Base-by-base conservation (phyloP, 2,329 filamentous ascomycete species). In the Colletotrichum tamarilloi region DNA sequence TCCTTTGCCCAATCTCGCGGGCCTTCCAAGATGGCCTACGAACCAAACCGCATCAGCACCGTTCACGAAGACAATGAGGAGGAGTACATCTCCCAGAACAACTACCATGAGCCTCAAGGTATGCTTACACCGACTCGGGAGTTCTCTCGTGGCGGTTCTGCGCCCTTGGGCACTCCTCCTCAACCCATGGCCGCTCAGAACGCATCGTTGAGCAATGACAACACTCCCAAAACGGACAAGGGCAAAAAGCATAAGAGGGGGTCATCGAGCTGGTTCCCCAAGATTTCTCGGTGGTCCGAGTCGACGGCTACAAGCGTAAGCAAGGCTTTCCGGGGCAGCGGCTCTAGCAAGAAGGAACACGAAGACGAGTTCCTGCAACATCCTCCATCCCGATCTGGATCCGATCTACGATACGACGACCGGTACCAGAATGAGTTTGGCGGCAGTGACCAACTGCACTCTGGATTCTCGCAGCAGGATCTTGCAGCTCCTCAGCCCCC, bases 281-380 rank as follows among this genome's bases (percentile, higher is more conserved):
- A 97, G 85, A 95, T 98, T 75, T 98, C 97, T 6, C 91, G 97
- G 56, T 99, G 97, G 97, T 98, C 96, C 0, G 97, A 97, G 84
- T 98, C 96, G 2, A 99, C 97, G 0, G 90, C 95, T 4, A 98
- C 95, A 0, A 97, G 95, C 74, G 91, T 95, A 56, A 92, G 94
- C 57, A 93, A 93, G 77, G 93, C 92, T 53, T 93, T 95, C 81
- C 91, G 93, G 53, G 91, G 90, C 78, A 94, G 91, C 77, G 87
- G 86, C 57, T 87, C 87, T 60, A 85, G 83, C 26, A 87, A 86
- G 79, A 90, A 88, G 77, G 87, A 89, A 56, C 86, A 87, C 84
- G 92, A 85, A 84, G 91, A 87, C 81, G 92, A 85, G 84, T 91
- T 84, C 88, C 88, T 76, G 82, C 90, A 80, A 83, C 88, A 82